These are phyloP conservation scores for Ensete glaucum DNA, from an alignment of 176 grass and related monocot species.

Conservation along the genomic window DNA sequence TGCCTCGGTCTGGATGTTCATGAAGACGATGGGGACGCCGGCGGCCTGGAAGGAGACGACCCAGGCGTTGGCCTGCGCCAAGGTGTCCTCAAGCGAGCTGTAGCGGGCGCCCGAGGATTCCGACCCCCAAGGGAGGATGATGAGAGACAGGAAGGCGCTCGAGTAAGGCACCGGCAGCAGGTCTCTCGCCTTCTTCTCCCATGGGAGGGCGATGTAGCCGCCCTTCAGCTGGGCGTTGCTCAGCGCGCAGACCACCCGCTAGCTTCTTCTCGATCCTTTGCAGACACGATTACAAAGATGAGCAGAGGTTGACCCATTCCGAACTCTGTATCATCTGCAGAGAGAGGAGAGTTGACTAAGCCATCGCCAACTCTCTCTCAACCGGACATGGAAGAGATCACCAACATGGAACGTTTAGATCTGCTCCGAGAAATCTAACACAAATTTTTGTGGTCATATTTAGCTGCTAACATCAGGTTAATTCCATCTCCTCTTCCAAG, in stretches of 20 bases:
- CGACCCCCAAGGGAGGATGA: not conserved
- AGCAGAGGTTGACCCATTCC: no score
- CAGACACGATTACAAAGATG: no score
- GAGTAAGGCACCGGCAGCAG: not conserved
- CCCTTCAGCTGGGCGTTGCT: not conserved
- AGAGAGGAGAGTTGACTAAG: no score
- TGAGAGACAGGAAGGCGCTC: not conserved
- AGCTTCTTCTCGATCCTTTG: not conserved
- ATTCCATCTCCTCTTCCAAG: no score
- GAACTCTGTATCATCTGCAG: no score
- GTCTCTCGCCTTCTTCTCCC: conserved; percentile 1
- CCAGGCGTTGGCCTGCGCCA: not conserved
- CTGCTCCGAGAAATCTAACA: no score
- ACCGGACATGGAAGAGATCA: no score
- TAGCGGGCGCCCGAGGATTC: not conserved
- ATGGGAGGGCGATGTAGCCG: not conserved
- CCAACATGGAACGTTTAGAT: no score
- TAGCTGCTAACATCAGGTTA: no score
- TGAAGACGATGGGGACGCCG: not conserved
- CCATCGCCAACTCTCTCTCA: no score
- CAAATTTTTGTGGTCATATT: no score
- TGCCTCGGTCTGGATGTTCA: not conserved
- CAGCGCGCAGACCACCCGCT: not conserved
- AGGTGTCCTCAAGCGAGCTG: not conserved
- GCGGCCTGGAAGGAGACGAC: not conserved